Evolutionary conservation across 768 basidiomycete species (phyloP).

Genomic region (Suillus occidentalis): DNA sequence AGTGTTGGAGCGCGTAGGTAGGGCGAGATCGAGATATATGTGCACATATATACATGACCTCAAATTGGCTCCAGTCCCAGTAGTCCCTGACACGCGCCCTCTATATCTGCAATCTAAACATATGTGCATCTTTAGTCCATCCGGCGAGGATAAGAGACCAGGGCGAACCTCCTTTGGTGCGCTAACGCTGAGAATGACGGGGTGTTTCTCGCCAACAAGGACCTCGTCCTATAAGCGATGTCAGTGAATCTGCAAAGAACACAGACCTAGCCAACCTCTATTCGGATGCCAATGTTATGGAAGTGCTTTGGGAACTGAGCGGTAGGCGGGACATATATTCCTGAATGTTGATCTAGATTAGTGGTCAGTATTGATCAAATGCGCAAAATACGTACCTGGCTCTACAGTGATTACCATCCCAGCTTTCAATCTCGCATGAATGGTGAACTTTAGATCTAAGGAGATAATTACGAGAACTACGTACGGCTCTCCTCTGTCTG

Average conservation of each 20-base stretch:
- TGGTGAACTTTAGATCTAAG: constrained; percentile 2
- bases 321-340: constrained; percentile 85
- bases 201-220: constrained; percentile 59
- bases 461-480: constrained; percentile 23
- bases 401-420: constrained; percentile 96
- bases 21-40: neutral
- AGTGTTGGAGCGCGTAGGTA: neutral
- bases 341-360: constrained; percentile 34
- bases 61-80: constrained; percentile 56
- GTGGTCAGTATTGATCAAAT: neutral
- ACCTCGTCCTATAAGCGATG: constrained; percentile 60
- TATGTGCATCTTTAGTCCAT: constrained; percentile 7
- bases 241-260: constrained; percentile 7
- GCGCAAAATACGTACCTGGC: constrained; percentile 51
- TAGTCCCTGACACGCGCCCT: constrained; percentile 75
- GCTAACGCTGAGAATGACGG: constrained; percentile 61
- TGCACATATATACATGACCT: neutral
- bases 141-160: neutral
- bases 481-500: constrained; percentile 55
- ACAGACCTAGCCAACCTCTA: constrained; percentile 57
- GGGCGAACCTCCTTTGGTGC: constrained; percentile 81
- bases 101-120: constrained; percentile 65
- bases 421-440: constrained; percentile 53
- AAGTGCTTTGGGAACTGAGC: constrained; percentile 81
- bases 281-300: constrained; percentile 89